These are phyloP conservation scores for Aschersonia sp. DNA, from an alignment of 2,329 filamentous ascomycete species.

Conservation along the genomic window DNA sequence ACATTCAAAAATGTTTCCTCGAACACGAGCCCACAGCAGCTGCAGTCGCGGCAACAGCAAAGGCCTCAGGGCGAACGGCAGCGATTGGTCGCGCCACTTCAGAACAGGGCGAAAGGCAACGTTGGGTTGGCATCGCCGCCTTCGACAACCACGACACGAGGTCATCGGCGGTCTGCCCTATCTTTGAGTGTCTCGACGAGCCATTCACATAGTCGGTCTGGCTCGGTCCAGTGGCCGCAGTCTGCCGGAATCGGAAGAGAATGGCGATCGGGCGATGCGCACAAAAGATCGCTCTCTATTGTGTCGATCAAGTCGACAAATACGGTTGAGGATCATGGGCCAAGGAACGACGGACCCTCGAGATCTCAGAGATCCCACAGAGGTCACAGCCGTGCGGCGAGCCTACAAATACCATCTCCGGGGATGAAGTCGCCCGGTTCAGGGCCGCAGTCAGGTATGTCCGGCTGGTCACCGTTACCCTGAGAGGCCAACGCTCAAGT, in stretches of 20 bases:
- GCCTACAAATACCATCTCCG: constrained; percentile 51
- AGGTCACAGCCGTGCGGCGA: constrained; percentile 65
- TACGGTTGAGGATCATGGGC: constrained; percentile 30
- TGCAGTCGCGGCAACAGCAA: constrained; percentile 11
- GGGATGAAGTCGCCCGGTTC: constrained; percentile 28
- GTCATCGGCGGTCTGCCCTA: constrained; percentile 50
- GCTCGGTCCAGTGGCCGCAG: constrained; percentile 32
- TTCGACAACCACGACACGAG: constrained; percentile 24
- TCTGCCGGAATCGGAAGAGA: constrained; percentile 14
- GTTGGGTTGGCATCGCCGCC: constrained; percentile 31
- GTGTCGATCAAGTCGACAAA: constrained; percentile 55
- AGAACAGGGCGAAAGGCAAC: constrained; percentile 24
- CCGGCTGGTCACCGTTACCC: not conserved
- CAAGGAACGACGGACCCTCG: constrained; percentile 24
- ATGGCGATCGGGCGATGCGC: constrained; percentile 34
- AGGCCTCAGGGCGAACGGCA: constrained; percentile 16
- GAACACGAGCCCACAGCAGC: constrained; percentile 16
- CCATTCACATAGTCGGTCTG: constrained; percentile 27
- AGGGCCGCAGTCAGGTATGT: constrained; percentile 23
- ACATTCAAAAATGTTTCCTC: constrained; percentile 79
- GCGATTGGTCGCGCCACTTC: constrained; percentile 27
- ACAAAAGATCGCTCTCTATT: constrained; percentile 69
- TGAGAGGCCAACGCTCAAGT: not conserved
- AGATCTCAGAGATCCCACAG: constrained; percentile 37
- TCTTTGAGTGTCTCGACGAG: constrained; percentile 43